Evolutionary conservation across 2,329 filamentous ascomycete genomes (phyloP).

Genomic region (Diaporthe destruens): DNA sequence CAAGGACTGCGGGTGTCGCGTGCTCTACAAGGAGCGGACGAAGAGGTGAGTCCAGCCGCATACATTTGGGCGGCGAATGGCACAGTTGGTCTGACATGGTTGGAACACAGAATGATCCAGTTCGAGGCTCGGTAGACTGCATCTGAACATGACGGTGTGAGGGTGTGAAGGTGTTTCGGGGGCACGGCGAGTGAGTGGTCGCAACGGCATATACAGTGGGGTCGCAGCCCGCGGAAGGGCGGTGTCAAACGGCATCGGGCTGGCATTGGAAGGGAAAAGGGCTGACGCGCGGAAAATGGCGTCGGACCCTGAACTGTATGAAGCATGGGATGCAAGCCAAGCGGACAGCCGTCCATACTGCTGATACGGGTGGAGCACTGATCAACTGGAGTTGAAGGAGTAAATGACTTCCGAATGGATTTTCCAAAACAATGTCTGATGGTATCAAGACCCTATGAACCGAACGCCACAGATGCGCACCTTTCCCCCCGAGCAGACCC

Average conservation of each 20-base stretch:
- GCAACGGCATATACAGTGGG: not conserved
- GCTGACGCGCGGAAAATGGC: not conserved
- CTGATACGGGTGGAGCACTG: slow-evolving; percentile 12
- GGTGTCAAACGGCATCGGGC: not conserved
- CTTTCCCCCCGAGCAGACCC: slow-evolving; percentile 12
- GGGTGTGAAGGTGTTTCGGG: not conserved
- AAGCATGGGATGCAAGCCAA: not conserved
- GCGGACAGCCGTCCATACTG: not conserved
- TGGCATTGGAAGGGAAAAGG: not conserved
- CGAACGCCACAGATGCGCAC: slow-evolving; percentile 47
- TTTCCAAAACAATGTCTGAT: slow-evolving; percentile 42
- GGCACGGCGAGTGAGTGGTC: not conserved
- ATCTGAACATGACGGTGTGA: not conserved
- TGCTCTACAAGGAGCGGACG: slow-evolving; percentile 97
- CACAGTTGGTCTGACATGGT: slow-evolving; percentile 44
- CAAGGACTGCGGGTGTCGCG: slow-evolving; percentile 93
- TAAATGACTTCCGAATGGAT: slow-evolving; percentile 33
- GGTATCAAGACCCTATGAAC: slow-evolving; percentile 45
- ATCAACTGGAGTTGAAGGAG: slow-evolving; percentile 40
- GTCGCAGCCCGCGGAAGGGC: not conserved
- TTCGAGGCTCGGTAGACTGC: slow-evolving; percentile 86
- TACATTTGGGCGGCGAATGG: not conserved
- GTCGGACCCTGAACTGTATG: not conserved
- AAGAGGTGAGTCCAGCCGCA: slow-evolving; percentile 78
- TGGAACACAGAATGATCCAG: slow-evolving; percentile 85